A percentile compares a stretch with the other conserved stretches of the same genome.
Evolutionary conservation across 352 stramenopile species (phyloP).

Genomic region (Phytophthora pseudosyringae): DNA sequence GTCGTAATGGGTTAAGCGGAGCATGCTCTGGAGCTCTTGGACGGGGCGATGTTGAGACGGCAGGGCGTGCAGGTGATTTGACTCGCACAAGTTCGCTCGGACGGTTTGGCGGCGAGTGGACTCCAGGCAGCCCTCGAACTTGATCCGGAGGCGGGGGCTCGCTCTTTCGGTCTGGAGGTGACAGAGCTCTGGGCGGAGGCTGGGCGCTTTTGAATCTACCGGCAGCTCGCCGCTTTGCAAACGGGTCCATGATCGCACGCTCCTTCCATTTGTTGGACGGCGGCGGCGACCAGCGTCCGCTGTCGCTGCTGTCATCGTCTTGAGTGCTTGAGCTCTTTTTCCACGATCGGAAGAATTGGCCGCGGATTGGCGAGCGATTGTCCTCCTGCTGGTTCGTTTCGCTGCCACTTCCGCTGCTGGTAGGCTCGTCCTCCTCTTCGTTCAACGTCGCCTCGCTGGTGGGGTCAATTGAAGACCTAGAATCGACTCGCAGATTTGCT

Average conservation of each 20-base stretch:
- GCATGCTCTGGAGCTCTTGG: slow-evolving; percentile 3
- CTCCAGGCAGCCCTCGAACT: not conserved
- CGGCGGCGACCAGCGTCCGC: slow-evolving; percentile 27
- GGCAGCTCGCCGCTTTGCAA: slow-evolving; percentile 54
- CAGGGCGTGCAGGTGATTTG: not conserved
- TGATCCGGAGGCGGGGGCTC: not conserved
- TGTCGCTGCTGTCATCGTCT: slow-evolving; percentile 26
- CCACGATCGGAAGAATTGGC: slow-evolving; percentile 66
- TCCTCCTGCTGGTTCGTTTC: slow-evolving; percentile 40
- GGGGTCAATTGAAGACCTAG: slow-evolving; percentile 2
- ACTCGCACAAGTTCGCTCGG: not conserved
- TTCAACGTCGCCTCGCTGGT: not conserved
- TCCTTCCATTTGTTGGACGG: slow-evolving; percentile 76
- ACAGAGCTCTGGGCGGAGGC: slow-evolving; percentile 1
- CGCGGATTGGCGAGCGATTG: slow-evolving; percentile 21
- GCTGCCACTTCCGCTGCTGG: slow-evolving; percentile 22
- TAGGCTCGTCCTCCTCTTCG: slow-evolving; percentile 26
- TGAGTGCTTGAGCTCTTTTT: slow-evolving; percentile 40
- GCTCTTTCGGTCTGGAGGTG: not conserved
- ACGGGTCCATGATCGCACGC: slow-evolving; percentile 72
- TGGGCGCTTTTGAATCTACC: slow-evolving; percentile 10
- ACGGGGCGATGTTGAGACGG: slow-evolving; percentile 16
- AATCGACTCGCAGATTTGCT: not conserved
- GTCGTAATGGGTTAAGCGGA: slow-evolving; percentile 30
- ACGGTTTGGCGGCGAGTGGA: slow-evolving; percentile 3